Base-by-base conservation (phyloP, 2,329 filamentous ascomycete species). In the Ilyonectria destructans region DNA sequence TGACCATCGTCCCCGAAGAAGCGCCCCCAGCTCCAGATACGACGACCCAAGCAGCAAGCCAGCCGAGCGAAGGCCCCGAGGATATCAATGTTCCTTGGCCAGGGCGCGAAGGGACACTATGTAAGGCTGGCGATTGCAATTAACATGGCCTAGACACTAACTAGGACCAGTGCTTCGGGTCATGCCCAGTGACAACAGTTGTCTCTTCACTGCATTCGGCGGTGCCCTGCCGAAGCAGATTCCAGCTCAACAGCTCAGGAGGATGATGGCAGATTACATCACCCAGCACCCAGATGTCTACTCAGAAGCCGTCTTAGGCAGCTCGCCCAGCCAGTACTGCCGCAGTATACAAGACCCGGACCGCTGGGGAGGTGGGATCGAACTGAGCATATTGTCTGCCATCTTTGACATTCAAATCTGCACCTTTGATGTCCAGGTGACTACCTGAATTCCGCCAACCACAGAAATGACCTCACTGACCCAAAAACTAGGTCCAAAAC, bases 181-280 rank as follows among this genome's bases (percentile, higher is more conserved):
- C 58, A 98, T 98, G 96, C 94, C 95, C 5, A 96, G 98, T 77
- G 96, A 98, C 81, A 98, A 98, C 81, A 94, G 91, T 66, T 98
- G 96, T 82, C 90, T 98, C 76, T 98, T 98, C 81, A 93, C 95
- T 31, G 95, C 96, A 0, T 91, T 98, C 54, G 93, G 93, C 17
- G 92, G 91, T 61, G 93, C 93, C 3, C 87, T 97, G n/a, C 89
- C 94, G 56, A 88, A 83, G 29, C 80, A 83, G 19, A 80, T 85
- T 56, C 79, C 82, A n/a, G 82, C 82, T 7, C 77, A 81, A 9
- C 75, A 93, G 75, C 85, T 98, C 19, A 91, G 95, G 62, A 90
- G 88, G 15, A 86, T 97, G 69, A 91, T 97, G 21, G 94, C 93
- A 2, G 89, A 92, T 58, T 90, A 90, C 56, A 98, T 98, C 67